Evolutionary conservation across 768 basidiomycete genomes (phyloP).

Genomic region (Psilocybe sp.): DNA sequence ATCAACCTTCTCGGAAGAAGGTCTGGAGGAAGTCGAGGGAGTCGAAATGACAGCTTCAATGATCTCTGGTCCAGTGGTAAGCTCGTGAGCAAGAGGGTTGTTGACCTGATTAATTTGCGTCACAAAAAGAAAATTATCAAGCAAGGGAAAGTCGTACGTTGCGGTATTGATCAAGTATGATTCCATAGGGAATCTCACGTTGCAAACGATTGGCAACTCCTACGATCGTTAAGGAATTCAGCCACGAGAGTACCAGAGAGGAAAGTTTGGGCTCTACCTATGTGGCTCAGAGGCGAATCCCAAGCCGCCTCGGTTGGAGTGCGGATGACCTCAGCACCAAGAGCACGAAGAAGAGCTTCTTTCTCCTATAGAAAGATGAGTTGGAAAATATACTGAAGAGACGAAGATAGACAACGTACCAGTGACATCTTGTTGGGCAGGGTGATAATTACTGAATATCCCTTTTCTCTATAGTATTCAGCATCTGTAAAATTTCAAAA

Average conservation of each 20-base stretch:
- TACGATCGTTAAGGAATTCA: conserved; percentile 86
- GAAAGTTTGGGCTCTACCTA: conserved; percentile 62
- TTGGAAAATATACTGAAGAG: background rate
- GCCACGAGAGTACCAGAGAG: conserved; percentile 54
- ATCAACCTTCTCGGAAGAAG: conserved; percentile 76
- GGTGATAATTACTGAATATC: conserved; percentile 87
- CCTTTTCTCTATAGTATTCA: conserved; percentile 83
- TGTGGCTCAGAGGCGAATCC: conserved; percentile 88
- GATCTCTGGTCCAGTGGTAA: conserved; percentile 90
- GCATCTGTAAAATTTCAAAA: conserved; percentile 30
- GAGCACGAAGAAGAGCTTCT: conserved; percentile 84
- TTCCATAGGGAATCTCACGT: conserved; percentile 73
- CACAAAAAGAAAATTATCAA: conserved; percentile 5
- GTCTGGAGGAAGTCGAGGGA: conserved; percentile 51
- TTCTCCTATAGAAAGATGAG: conserved; percentile 60
- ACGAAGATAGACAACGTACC: conserved; percentile 31
- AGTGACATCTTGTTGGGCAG: conserved; percentile 95
- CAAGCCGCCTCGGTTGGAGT: conserved; percentile 89
- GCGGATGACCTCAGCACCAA: conserved; percentile 93
- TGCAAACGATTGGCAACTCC: conserved; percentile 82
- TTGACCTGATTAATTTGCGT: conserved; percentile 45
- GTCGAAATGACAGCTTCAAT: conserved; percentile 71
- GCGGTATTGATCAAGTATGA: conserved; percentile 92
- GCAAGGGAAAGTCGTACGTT: conserved; percentile 46
- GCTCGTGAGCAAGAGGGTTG: conserved; percentile 90